Percentiles rank a stretch among this genome's conserved stretches.
Conservation (phyloP, 495 filamentous ascomycete species). For the Usnea hakonensis region DNA sequence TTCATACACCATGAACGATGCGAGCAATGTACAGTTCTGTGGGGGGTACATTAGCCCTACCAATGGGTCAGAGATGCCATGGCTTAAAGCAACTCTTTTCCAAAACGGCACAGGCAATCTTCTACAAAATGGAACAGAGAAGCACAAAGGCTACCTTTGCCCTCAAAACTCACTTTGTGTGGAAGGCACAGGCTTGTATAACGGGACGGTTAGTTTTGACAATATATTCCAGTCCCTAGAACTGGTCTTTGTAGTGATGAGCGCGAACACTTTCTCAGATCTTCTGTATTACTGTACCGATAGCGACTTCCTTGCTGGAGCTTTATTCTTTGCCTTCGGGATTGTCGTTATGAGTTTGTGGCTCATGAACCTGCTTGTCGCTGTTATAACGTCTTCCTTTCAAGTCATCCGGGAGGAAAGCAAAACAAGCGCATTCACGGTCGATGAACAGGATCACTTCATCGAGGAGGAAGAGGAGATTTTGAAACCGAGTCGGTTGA, state of each 20-base stretch:
- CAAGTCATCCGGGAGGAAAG: conserved; percentile 98
- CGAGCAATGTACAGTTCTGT: conserved; percentile 67
- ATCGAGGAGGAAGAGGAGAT: conserved; percentile 39
- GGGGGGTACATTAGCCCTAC: conserved; percentile 64
- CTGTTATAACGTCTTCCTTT: conserved; percentile 97
- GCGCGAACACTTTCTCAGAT: conserved; percentile 91
- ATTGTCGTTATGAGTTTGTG: conserved; percentile 93
- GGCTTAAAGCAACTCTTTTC: conserved; percentile 48
- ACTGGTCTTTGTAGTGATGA: conserved; percentile 98
- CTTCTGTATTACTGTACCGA: conserved; percentile 87
- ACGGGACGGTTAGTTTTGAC: conserved; percentile 86
- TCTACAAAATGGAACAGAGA: conserved; percentile 31
- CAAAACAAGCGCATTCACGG: conserved; percentile 85
- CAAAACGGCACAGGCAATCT: conserved; percentile 40
- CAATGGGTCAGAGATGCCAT: conserved; percentile 54
- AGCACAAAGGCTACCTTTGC: conserved; percentile 85
- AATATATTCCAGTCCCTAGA: conserved; percentile 87
- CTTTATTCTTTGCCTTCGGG: conserved; percentile 76
- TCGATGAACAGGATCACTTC: conserved; percentile 45
- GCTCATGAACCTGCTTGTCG: conserved; percentile 93
- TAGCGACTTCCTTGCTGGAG: conserved; percentile 80
- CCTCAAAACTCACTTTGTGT: conserved; percentile 75
- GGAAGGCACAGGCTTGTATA: conserved; percentile 70
- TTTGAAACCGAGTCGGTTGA: conserved; percentile 47
- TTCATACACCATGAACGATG: conserved; percentile 38